Evolutionary conservation across 257 asterid genomes (phyloP).

Genomic region (Fraxinus pennsylvanica): DNA sequence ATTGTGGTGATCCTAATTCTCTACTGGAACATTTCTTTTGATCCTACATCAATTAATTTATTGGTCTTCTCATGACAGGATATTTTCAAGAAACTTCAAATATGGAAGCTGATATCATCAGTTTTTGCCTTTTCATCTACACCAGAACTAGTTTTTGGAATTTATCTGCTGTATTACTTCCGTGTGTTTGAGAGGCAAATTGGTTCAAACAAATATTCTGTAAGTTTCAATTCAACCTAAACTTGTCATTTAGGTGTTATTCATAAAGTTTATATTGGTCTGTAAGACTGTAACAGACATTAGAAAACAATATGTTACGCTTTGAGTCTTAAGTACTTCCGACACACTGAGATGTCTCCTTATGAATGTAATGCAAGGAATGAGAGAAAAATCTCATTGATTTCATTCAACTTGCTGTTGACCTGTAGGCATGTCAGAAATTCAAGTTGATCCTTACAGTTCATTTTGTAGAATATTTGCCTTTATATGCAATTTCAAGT

Average conservation of each 20-base stretch:
- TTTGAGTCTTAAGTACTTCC: not conserved
- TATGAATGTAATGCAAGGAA: conserved; percentile 16
- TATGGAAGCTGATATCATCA: conserved; percentile 92
- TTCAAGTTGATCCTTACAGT: not conserved
- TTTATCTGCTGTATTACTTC: conserved; percentile 88
- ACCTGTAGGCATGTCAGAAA: not conserved
- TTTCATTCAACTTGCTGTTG: conserved; percentile 2
- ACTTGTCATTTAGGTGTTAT: conserved; percentile 25
- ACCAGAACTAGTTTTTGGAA: conserved; percentile 90
- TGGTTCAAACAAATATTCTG: conserved; percentile 92
- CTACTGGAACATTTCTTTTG: no score
- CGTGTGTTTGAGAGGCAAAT: conserved; percentile 99
- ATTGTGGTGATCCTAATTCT: no score
- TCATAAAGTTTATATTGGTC: conserved; percentile 23
- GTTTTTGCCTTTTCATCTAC: conserved; percentile 89
- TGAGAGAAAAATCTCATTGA: not conserved
- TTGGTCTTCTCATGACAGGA: conserved; percentile 63
- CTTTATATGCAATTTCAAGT: conserved; percentile 8
- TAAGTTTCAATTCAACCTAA: conserved; percentile 46
- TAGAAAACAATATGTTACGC: conserved; percentile 1
- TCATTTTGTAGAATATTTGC: not conserved
- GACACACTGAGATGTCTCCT: conserved; percentile 9
- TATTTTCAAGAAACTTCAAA: conserved; percentile 77
- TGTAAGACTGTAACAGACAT: conserved; percentile 2
- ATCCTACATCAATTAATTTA: not conserved